Evolutionary conservation across 176 grass and related monocot genomes (phyloP).

Genomic region (Oryza punctata): DNA sequence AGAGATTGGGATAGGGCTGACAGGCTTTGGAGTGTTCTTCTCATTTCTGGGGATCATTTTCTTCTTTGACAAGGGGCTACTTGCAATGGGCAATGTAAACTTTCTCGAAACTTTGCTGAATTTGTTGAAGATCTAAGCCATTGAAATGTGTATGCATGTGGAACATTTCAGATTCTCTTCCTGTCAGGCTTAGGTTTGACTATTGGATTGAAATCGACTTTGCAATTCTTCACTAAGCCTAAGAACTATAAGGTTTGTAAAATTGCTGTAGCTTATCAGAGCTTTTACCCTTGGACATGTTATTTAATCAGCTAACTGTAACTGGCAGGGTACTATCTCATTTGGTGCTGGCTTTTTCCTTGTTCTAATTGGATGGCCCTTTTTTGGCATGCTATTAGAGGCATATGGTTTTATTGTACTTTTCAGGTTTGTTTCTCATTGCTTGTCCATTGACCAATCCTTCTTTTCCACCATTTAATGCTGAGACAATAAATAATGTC

Average conservation of each 20-base stretch:
- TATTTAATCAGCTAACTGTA: constrained; percentile 20
- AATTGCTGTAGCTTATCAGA: not conserved
- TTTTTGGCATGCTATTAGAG: constrained; percentile 94
- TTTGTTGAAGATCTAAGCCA: not conserved
- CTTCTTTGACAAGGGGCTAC: constrained; percentile 90
- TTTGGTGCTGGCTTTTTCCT: constrained; percentile 86
- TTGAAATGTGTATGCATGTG: constrained; percentile 24
- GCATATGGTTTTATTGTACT: constrained; percentile 93
- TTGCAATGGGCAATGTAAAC: constrained; percentile 94
- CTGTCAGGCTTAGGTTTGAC: constrained; percentile 91
- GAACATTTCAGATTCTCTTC: constrained; percentile 80
- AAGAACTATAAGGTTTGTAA: constrained; percentile 91
- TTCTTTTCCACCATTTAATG: too few relatives aligned
- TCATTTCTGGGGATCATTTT: constrained; percentile 91
- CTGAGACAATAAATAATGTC: too few relatives aligned
- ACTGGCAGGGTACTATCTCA: constrained; percentile 89
- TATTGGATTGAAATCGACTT: constrained; percentile 94
- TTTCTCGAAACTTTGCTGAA: not conserved
- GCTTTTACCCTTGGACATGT: not conserved
- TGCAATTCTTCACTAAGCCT: constrained; percentile 97
- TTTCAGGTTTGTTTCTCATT: constrained; percentile 60
- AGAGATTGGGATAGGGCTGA: constrained; percentile 93
- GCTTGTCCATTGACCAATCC: too few relatives aligned
- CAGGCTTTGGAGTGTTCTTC: constrained; percentile 96
- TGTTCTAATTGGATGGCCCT: constrained; percentile 90